These are phyloP conservation scores for Fusarium avenaceum DNA, from an alignment of 2,329 filamentous ascomycete species.

Conservation along the genomic window DNA sequence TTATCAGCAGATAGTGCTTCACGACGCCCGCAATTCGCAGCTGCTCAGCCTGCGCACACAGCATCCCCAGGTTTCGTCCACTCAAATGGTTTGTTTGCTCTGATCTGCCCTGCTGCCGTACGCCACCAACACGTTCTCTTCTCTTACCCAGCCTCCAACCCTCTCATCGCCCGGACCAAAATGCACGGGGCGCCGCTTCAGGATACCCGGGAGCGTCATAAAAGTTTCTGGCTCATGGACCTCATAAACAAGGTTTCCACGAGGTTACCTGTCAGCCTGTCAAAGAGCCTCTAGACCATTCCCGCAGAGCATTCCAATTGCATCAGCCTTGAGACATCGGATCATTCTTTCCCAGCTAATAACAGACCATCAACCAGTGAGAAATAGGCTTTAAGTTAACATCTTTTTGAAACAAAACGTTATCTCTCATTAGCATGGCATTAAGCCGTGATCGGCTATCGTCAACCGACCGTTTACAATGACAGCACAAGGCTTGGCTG, in stretches of 20 bases:
- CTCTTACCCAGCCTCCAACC: background rate
- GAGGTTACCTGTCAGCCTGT: slow-evolving; percentile 6
- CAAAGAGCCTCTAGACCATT: background rate
- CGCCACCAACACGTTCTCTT: slow-evolving; percentile 34
- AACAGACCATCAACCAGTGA: background rate
- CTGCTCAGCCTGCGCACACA: slow-evolving; percentile 7
- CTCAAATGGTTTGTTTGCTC: slow-evolving; percentile 27
- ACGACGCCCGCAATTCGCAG: slow-evolving; percentile 23
- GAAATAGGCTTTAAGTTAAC: slow-evolving; percentile 5
- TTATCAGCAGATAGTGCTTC: background rate
- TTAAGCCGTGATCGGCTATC: background rate
- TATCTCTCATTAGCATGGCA: slow-evolving; percentile 2
- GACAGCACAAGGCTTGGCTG: slow-evolving; percentile 6
- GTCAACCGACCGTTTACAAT: slow-evolving; percentile 10
- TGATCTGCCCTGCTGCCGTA: slow-evolving; percentile 24
- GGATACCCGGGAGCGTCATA: slow-evolving; percentile 13
- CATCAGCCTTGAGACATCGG: slow-evolving; percentile 12
- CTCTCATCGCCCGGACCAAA: slow-evolving; percentile 2
- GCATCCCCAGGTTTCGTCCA: background rate
- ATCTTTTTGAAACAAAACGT: slow-evolving; percentile 12
- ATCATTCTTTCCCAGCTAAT: slow-evolving; percentile 4
- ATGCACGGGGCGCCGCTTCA: slow-evolving; percentile 8
- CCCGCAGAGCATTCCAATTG: slow-evolving; percentile 26
- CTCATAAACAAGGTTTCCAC: slow-evolving; percentile 6
- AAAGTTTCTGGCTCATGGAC: slow-evolving; percentile 4